A percentile compares a stretch with the other conserved stretches of the same genome.
phyloP scores from a whole-genome alignment of 306 rosid genomes.

The Prosopis cineraria region DNA sequence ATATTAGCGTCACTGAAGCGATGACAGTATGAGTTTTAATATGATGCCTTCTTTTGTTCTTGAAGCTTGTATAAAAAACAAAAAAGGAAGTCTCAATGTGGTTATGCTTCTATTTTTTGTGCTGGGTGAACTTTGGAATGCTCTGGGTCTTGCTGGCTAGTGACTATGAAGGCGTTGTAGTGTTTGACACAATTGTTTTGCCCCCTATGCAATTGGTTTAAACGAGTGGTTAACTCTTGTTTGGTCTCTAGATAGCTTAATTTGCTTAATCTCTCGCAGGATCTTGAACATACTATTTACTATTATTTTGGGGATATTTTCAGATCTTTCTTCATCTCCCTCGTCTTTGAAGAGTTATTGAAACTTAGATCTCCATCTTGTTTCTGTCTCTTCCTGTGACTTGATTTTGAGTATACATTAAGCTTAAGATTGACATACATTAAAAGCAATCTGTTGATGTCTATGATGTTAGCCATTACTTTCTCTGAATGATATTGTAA shows the following conservation, averaged over 20 bases:
- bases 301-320: background rate
- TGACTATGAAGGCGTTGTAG: background rate
- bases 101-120: background rate
- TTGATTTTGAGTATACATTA: background rate
- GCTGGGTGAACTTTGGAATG: background rate
- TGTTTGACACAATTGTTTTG: background rate
- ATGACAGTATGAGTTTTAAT: background rate
- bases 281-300: constrained; percentile 6
- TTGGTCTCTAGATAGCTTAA: background rate
- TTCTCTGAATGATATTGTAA: background rate
- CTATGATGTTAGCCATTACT: constrained; percentile 5
- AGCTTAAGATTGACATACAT: background rate
- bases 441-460: background rate
- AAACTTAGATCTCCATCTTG: background rate
- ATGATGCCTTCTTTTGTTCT: background rate
- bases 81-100: background rate
- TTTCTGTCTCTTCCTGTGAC: constrained; percentile 2
- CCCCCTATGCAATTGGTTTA: background rate
- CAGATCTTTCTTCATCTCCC: background rate
- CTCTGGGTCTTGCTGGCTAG: constrained; percentile 15
- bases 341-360: background rate
- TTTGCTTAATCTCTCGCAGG: constrained; percentile 13
- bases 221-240: background rate
- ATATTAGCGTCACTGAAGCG: background rate
- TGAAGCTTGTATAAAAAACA: background rate